A percentile compares a stretch with the other conserved stretches of the same genome.
phyloP scores from a whole-genome alignment of 2,329 filamentous ascomycete species.

The Stemphylium beticola region DNA sequence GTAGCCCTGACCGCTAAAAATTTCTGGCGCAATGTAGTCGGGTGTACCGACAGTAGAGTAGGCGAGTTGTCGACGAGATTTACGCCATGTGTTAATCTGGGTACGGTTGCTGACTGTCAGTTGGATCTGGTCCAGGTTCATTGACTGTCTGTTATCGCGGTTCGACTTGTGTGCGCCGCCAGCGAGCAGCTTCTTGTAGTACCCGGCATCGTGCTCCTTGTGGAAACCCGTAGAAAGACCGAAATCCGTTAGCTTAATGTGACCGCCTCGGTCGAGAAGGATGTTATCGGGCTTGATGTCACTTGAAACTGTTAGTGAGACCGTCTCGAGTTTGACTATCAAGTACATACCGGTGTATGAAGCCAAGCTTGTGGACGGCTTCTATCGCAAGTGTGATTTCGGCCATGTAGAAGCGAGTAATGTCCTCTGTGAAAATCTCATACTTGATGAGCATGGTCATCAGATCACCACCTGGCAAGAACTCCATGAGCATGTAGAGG shows the following conservation, averaged over 20 bases:
- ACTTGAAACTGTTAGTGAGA: conserved; percentile 57
- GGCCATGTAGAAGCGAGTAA: conserved; percentile 98
- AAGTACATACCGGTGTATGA: conserved; percentile 85
- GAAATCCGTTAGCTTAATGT: conserved; percentile 98
- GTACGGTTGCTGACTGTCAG: conserved; percentile 96
- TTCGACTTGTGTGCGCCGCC: conserved; percentile 59
- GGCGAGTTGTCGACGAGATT: conserved; percentile 91
- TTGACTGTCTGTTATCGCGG: conserved; percentile 79
- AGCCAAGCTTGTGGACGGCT: conserved; percentile 95
- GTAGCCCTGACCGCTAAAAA: conserved; percentile 96
- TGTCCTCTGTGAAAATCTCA: conserved; percentile 98
- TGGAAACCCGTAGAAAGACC: conserved; percentile 97
- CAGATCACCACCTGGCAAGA: conserved; percentile 93
- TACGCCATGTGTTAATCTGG: conserved; percentile 98
- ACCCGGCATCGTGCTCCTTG: conserved; percentile 96
- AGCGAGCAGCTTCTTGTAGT: conserved; percentile 95
- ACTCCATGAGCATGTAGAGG: conserved; percentile 99
- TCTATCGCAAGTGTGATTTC: conserved; percentile 98
- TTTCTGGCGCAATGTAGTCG: conserved; percentile 98
- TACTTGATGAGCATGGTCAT: conserved; percentile 99
- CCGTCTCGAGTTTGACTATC: neutral
- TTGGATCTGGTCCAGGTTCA: conserved; percentile 97
- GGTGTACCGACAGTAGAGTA: conserved; percentile 98
- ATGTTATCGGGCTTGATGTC: conserved; percentile 99
- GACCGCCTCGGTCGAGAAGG: conserved; percentile 89